Percentiles rank a stretch among this genome's conserved stretches.
Evolutionary conservation across 306 rosid genomes (phyloP).

Genomic region (Malus sieversii): DNA sequence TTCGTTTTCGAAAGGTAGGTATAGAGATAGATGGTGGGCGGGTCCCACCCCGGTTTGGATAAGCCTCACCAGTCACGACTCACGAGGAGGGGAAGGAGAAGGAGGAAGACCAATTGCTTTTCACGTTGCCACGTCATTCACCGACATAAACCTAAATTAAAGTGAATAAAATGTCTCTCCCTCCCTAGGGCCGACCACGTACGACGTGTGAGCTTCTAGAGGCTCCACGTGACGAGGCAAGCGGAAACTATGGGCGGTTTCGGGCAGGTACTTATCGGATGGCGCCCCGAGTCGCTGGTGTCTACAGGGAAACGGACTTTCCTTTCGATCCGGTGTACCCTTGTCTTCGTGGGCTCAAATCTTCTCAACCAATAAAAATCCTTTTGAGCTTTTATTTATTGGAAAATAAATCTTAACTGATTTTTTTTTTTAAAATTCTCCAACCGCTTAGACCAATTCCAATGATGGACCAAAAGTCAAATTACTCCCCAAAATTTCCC

Average conservation of each 20-base stretch:
- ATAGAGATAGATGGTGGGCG: background rate
- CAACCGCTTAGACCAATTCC: too few relatives aligned
- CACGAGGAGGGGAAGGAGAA: background rate
- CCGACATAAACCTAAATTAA: background rate
- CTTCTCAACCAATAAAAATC: background rate
- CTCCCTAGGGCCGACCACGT: background rate
- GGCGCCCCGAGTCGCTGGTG: background rate
- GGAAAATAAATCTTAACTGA: too few relatives aligned
- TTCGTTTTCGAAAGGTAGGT: background rate
- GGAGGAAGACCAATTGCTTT: background rate
- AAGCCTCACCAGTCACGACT: slow-evolving; percentile 26
- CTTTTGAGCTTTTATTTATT: background rate
- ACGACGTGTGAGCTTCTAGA: slow-evolving; percentile 1
- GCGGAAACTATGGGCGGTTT: background rate
- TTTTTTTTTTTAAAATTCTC: too few relatives aligned
- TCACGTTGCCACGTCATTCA: slow-evolving; percentile 26
- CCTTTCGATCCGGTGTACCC: background rate
- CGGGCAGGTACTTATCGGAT: background rate
- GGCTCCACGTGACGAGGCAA: background rate
- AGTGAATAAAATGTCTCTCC: background rate
- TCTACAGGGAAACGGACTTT: background rate
- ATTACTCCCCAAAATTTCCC: too few relatives aligned
- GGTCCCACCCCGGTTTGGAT: slow-evolving; percentile 45
- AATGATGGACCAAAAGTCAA: too few relatives aligned
- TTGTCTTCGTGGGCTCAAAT: background rate